These are phyloP conservation scores for Tuctoria greenei DNA, from an alignment of 176 grass and related monocot species.

Conservation along the genomic window DNA sequence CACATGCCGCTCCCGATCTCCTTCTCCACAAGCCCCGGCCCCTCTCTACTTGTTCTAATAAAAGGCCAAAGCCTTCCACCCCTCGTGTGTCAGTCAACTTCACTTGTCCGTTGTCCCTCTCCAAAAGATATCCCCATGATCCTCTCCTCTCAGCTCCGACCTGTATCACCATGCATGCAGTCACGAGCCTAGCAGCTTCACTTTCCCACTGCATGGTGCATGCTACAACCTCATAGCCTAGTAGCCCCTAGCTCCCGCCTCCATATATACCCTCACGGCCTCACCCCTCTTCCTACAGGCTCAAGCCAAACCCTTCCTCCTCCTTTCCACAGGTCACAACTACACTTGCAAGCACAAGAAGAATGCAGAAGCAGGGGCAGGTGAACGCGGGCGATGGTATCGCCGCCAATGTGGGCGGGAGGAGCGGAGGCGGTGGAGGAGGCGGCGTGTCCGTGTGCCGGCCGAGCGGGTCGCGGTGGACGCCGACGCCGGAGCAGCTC, in stretches of 20 bases:
- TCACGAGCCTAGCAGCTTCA: conserved; percentile 6
- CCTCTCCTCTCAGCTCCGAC: conserved; percentile 27
- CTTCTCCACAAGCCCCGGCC: not conserved
- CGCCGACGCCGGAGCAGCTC: conserved; percentile 87
- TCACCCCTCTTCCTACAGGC: not conserved
- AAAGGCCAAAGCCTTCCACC: too few relatives aligned
- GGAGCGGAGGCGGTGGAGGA: not conserved
- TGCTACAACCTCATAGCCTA: not conserved
- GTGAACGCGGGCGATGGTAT: not conserved
- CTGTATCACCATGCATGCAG: conserved; percentile 4
- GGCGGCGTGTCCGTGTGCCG: conserved; percentile 31
- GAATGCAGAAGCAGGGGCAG: not conserved
- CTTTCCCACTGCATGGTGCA: not conserved
- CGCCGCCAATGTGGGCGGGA: conserved; percentile 3
- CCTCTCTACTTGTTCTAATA: not conserved
- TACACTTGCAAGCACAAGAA: not conserved
- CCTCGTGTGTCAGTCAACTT: conserved; percentile 88
- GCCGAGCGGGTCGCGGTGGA: conserved; percentile 77
- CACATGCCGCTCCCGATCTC: not conserved
- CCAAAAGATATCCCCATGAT: conserved; percentile 96
- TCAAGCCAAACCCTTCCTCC: not conserved
- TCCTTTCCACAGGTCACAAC: conserved; percentile 8
- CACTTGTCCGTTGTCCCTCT: conserved; percentile 62
- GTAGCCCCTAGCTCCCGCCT: not conserved
- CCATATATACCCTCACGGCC: conserved; percentile 36